A percentile compares a stretch with the other conserved stretches of the same genome.
phyloP scores from a whole-genome alignment of 1,284 basidiomycete genomes.

The Cutaneotrichosporon sp. region DNA sequence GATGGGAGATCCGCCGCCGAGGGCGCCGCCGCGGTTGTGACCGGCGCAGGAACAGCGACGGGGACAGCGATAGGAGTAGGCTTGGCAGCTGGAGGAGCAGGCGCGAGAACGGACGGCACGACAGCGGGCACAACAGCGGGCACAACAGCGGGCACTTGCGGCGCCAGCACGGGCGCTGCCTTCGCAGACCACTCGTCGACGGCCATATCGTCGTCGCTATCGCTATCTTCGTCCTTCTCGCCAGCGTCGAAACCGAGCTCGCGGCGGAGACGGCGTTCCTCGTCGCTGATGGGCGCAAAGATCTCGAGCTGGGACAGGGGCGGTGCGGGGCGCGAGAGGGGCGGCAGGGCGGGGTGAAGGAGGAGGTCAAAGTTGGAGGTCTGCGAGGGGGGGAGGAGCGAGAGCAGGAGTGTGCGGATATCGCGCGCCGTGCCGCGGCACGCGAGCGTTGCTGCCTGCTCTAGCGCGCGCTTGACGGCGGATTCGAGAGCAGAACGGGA shows the following conservation, averaged over 20 bases:
- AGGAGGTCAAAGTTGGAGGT: slow-evolving; percentile 16
- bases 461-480: slow-evolving; percentile 11
- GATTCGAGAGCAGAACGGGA: background rate
- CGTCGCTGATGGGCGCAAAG: slow-evolving; percentile 36
- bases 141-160: background rate
- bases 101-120: background rate
- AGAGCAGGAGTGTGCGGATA: slow-evolving; percentile 11
- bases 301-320: slow-evolving; percentile 34
- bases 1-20: no score
- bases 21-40: no score
- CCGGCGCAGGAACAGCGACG: background rate
- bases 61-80: background rate
- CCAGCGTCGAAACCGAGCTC: slow-evolving; percentile 26
- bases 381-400: slow-evolving; percentile 6
- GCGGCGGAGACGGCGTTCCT: slow-evolving; percentile 29
- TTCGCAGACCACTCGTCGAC: slow-evolving; percentile 4
- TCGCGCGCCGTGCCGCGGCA: slow-evolving; percentile 14
- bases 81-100: background rate
- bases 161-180: background rate
- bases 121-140: background rate
- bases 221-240: slow-evolving; percentile 10
- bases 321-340: slow-evolving; percentile 30
- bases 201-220: slow-evolving; percentile 12
- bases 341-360: slow-evolving; percentile 37
- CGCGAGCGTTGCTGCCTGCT: slow-evolving; percentile 10